Conservation (phyloP, 306 rosid species). For the Psophocarpus tetragonolobus region DNA sequence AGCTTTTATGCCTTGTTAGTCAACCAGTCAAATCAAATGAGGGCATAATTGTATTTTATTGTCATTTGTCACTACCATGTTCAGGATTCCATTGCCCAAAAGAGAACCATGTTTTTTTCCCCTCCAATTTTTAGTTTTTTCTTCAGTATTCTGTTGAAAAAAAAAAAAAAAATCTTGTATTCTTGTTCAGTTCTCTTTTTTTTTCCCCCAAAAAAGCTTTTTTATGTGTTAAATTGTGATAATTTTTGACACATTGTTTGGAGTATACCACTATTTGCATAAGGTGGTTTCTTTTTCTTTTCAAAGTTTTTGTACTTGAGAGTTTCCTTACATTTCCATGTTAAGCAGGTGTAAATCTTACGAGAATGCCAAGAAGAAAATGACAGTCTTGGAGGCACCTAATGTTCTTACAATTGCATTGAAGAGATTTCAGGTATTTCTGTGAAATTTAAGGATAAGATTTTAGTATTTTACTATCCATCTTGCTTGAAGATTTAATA, state of each 20-base stretch:
- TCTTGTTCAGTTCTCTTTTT: not conserved
- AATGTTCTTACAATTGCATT: slow-evolving; percentile 87
- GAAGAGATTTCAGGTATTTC: slow-evolving; percentile 84
- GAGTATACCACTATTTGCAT: not conserved
- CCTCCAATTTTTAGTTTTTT: not conserved
- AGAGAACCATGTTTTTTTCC: not conserved
- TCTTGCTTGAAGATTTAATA: not conserved
- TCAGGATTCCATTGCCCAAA: not conserved
- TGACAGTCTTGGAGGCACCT: slow-evolving; percentile 87
- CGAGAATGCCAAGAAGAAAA: slow-evolving; percentile 90
- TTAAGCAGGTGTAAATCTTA: slow-evolving; percentile 82
- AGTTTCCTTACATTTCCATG: slow-evolving; percentile 13
- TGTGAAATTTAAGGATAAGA: not conserved
- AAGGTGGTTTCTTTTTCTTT: not conserved
- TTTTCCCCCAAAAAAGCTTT: too few relatives aligned
- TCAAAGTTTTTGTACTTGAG: not conserved
- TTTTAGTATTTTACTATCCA: not conserved
- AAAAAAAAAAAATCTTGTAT: not conserved
- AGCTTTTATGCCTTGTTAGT: not conserved
- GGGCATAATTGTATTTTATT: not conserved
- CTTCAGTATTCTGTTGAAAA: not conserved
- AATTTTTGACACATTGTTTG: not conserved
- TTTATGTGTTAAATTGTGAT: not conserved
- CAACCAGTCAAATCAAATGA: not conserved
- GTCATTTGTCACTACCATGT: not conserved